Evolutionary conservation across 2,329 filamentous ascomycete species (phyloP), one percentile per base, ranked within the genome.

Genomic region (Fusarium buharicum): DNA sequence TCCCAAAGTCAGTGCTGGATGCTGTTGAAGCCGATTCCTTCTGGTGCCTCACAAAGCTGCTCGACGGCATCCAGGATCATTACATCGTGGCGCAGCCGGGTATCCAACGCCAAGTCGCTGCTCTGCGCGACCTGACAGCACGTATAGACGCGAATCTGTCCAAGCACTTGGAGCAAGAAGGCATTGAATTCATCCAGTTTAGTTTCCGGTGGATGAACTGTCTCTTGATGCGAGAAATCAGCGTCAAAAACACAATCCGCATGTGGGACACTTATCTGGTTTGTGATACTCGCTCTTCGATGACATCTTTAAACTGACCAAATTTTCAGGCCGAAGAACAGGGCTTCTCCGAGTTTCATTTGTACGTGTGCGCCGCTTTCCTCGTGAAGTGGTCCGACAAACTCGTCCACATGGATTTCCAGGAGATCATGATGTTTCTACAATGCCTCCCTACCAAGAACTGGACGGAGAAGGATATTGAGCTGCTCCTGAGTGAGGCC

Each of bases 191-290:
- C 73, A 99, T 99, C 71, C 95, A 99, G 74, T 99, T 99, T 78
- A 97, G 93, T 77, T 99, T 99, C 75, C 86, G 95, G 53, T 99
- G 95, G 95, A 99, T 99, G 95, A 99, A 99, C 72, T 99, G 95
- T 76, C 85, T 99, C 48, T 82, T 99, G 65, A 99, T 99, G 95
- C 86, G 95, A 63, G 95, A 99, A 78, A 91, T 99, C 65, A 97
- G 91, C 73, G 94, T 99, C 54, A 91, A 89, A 75, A 98, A 97
- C 74, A 97, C 93, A 1, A 96, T 99, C 64, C 85, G 95, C 68
- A 99, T 99, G 95, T 99, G 95, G 95, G 95, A 99, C 77, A 99
- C 95, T 22, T 99, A 99, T 79, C 86, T 99, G 80, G 94, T 97
- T 81, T 74, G 87, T 78, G 63, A 22, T 39, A 20, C 8, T 10